Base-by-base conservation (phyloP, 495 filamentous ascomycete genomes). In the Tirmania nivea region DNA sequence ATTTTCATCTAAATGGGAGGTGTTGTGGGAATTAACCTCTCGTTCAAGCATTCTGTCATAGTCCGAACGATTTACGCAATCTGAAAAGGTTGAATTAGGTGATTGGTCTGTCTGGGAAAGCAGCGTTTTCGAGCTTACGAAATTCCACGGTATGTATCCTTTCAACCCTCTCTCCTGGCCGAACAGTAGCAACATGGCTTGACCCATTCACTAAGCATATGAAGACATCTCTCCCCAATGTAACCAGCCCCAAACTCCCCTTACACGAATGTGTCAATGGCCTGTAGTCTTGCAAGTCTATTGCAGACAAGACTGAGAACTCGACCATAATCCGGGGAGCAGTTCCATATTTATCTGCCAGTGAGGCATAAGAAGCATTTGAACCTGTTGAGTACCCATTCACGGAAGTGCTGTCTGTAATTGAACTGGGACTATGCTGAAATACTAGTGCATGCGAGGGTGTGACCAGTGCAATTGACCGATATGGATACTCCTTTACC, bases 171-270 rank as follows among this genome's bases (percentile, higher is more conserved):
- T 97, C 90, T 11, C 82, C 84, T 0, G 89, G 86, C 50, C 86
- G 73, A 37, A 94, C 75, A 17, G 76, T 81, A 35, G 90, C 92
- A 17, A 87, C 87, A 49, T 78, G 76, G 8, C 73, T 74, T 37
- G 85, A 80, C 42, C 75, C 73, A 39, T 78, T 92, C 31, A 97
- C 79, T n/a, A 94, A 81, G 58, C 86, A 90, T 17, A 97, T 73
- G 62, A 96, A 97, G 14, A 93, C 78, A 73, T 94, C 89, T 31
- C 78, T 73, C 49, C 77, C 75, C 49, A 95, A 72, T 2, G 87
- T 88, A 55, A 96, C 84, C 37, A 97, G 70, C 1, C 90, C 90
- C 52, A 97, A 73, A 2, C 88, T 95, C 34, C 90, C 90, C 59
- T 86, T 77, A 35, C 86, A 84, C n/a, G 78, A 76, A 17, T 77